Evolutionary conservation across 129 eudicot species (phyloP).

Genomic region (Saussurea involucrata): DNA sequence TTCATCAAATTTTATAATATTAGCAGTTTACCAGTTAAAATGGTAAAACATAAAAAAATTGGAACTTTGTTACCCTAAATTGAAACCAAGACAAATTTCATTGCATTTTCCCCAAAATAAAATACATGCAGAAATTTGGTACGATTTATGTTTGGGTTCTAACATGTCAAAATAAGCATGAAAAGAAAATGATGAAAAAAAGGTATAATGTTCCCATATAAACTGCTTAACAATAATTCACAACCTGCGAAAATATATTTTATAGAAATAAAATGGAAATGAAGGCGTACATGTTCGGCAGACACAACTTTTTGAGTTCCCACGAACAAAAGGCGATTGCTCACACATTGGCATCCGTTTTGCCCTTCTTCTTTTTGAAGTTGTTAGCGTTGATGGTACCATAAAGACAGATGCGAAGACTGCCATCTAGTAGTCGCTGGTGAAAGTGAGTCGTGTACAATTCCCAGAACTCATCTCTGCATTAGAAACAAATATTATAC

Average conservation of each 20-base stretch:
- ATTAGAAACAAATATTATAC: neutral
- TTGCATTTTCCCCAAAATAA: too few species aligned
- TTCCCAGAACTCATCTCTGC: constrained; percentile 95
- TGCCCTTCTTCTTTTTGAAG: constrained; percentile 23
- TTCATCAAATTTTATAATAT: neutral
- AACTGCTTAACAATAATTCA: neutral
- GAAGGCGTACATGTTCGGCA: neutral
- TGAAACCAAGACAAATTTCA: neutral
- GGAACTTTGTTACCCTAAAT: neutral
- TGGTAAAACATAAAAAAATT: neutral
- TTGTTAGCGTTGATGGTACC: constrained; percentile 42
- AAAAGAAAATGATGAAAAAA: neutral
- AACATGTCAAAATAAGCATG: constrained; percentile 1
- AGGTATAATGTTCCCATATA: constrained; percentile 8
- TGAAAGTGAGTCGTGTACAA: constrained; percentile 70
- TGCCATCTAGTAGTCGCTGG: constrained; percentile 56
- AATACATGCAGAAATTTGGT: neutral
- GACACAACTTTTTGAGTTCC: neutral
- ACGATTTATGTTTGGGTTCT: neutral
- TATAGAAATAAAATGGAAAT: neutral
- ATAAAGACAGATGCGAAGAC: constrained; percentile 68
- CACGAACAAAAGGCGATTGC: neutral
- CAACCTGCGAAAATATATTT: neutral
- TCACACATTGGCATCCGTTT: constrained; percentile 22
- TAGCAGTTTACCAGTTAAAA: neutral